These are phyloP conservation scores for Alnus rubra DNA, from an alignment of 306 rosid species.

Conservation along the genomic window DNA sequence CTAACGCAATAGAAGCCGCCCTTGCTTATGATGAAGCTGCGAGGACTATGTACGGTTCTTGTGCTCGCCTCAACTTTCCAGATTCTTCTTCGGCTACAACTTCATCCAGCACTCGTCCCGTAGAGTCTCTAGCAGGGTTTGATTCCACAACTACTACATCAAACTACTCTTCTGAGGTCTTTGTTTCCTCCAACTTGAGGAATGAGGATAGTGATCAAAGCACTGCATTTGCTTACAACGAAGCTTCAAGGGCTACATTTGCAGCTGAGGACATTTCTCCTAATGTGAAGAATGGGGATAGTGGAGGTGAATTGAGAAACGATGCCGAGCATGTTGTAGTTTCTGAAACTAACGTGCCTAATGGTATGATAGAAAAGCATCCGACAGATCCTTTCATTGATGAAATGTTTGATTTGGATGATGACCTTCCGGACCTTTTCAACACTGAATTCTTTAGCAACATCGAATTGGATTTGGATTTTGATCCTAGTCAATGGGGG, in stretches of 20 bases:
- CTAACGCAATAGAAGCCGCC: conserved; percentile 70
- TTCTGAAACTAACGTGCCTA: conserved; percentile 30
- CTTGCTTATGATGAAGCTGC: conserved; percentile 84
- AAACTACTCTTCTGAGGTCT: conserved; percentile 64
- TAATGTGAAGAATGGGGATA: too few relatives aligned
- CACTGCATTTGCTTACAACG: too few relatives aligned
- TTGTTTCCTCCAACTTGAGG: conserved; percentile 18
- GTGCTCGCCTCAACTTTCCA: conserved; percentile 78
- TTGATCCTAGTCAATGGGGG: too few relatives aligned
- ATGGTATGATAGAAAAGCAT: not conserved
- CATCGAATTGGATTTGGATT: too few relatives aligned
- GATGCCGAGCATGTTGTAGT: conserved; percentile 4
- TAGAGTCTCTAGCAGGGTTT: conserved; percentile 37
- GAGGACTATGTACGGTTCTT: conserved; percentile 70
- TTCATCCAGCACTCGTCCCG: conserved; percentile 39
- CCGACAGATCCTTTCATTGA: too few relatives aligned
- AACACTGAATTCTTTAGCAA: too few relatives aligned
- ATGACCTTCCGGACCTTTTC: too few relatives aligned
- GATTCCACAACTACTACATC: conserved; percentile 46
- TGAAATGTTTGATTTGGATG: too few relatives aligned
- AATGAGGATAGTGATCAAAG: conserved; percentile 15
- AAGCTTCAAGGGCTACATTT: too few relatives aligned
- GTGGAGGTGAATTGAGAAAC: conserved; percentile 24
- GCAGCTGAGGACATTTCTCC: too few relatives aligned
- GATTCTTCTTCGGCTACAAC: conserved; percentile 33